Percentiles rank a stretch among this genome's conserved stretches.
Evolutionary conservation across 2,329 filamentous ascomycete species (phyloP).

Genomic region (Xylaria sp.): DNA sequence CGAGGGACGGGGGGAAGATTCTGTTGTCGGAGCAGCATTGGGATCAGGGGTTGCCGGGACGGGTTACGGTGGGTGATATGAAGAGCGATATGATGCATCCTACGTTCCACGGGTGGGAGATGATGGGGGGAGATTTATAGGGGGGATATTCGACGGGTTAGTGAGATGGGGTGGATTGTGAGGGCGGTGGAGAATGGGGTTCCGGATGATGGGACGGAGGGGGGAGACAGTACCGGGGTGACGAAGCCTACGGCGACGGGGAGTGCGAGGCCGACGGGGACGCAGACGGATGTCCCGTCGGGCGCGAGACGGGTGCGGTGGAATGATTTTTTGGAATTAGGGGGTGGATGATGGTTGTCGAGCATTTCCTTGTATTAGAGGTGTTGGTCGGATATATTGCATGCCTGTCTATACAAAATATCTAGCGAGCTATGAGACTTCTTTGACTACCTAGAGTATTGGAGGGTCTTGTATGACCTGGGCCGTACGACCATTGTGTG

Average conservation of each 20-base stretch:
- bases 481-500: no score
- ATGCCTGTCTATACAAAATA: no score
- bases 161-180: slow-evolving; percentile 18
- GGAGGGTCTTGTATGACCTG: no score
- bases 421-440: no score
- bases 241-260: no score
- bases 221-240: not conserved
- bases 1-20: slow-evolving; percentile 24
- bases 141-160: slow-evolving; percentile 17
- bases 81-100: slow-evolving; percentile 23
- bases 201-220: slow-evolving; percentile 19
- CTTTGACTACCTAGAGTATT: no score
- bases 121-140: slow-evolving; percentile 23
- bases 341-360: not conserved
- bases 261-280: not conserved
- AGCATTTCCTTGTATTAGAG: not conserved
- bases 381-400: no score
- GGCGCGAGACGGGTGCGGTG: not conserved
- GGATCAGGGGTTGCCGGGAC: slow-evolving; percentile 26
- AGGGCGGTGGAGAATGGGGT: slow-evolving; percentile 19
- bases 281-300: not conserved
- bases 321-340: not conserved
- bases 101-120: slow-evolving; percentile 19
- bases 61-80: slow-evolving; percentile 21
- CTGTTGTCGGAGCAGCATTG: slow-evolving; percentile 27